Evolutionary conservation across 2,329 filamentous ascomycete species (phyloP), one percentile per base, ranked within the genome.

Genomic region (Pyricularia sp.): DNA sequence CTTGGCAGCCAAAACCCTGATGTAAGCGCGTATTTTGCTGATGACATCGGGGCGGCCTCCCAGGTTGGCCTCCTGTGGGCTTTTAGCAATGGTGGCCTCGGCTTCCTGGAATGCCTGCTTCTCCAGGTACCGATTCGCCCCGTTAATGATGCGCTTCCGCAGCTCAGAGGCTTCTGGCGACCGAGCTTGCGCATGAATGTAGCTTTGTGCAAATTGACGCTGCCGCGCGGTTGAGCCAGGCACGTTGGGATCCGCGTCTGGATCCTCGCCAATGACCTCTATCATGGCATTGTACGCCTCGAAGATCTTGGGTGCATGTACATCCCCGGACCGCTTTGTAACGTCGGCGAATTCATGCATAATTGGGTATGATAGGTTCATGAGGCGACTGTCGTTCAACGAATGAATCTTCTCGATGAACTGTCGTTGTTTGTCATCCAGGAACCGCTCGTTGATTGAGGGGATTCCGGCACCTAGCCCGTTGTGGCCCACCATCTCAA

Each of bases 21-120:
- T 92, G 76, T 94, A 99, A 9, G 93, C 95, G 75, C 92, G 92
- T 75, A 97, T 90, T 80, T 97, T 97, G 82, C 92, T 97, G 72
- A 94, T 86, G 26, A 93, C 87, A 68, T 94, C 93, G 0, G 95
- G 95, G 59, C 93, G 87, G 72, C 95, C 95, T 70, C 95, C 95
- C 61, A 97, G 86, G 76, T 92, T 92, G 33, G 95, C 94, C 76
- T 97, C 94, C 69, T 90, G 88, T 2, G 94, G 93, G 76, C 95
- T 92, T 78, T 91, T 96, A 58, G 87, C 85, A 70, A 99, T 90
- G 59, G 91, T 83, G 11, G 83, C 85, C 76, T 97, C 92, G 55
- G 98, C 85, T 72, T 94, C 89, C 66, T 84, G 83, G 76, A 91
- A 89, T 78, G 97, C 97, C 72, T 90, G 86, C 74, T 88, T 89